Base-by-base conservation (phyloP, 2,329 filamentous ascomycete genomes). In the Colletotrichum camelliae region DNA sequence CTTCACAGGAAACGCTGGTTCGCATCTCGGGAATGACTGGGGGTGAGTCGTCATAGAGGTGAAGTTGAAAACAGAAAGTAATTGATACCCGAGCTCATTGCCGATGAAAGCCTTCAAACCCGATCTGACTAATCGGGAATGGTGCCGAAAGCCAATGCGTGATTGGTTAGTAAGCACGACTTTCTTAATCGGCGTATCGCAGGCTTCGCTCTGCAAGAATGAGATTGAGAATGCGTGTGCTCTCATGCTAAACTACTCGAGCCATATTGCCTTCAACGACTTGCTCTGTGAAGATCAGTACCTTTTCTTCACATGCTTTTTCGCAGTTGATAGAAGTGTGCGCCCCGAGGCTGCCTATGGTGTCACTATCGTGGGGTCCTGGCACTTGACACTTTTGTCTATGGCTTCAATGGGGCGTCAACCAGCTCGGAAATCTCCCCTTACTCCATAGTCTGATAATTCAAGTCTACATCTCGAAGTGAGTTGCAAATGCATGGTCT, bases 381-480 rank as follows among this genome's bases (percentile, higher is more conserved):
- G 3, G 10, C 43, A 48, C 18, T 21, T 21, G 1, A 48, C 5
- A 1, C 6, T 21, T 21, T 48, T 9, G 43, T 48, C 10, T 4
- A 2, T 13, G 6, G 18, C 13, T n/a, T 52, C 1, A 1, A 52
- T 3, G 10, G 43, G 3, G n/a, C 43, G 12, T 52, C 12, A 21
- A 21, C 10, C 10, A 48, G 43, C 43, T 52, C 5, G 21, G 43
- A 52, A 13, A 52, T 13, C 4, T 13, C 43, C 2, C 43, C n/a
- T 6, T 7, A 0, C 6, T 21, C n/a, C 2, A 21, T 4, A 52
- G 43, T 1, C 6, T 0, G 4, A 52, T 52, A 6, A n/a, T n/a
- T n/a, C n/a, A 21, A 6, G 5, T 6, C 16, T 39, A 48, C 18
- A 10, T 48, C 39, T 48, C 18, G n/a, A n/a, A 48, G 18, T n/a